Evolutionary conservation across 495 filamentous ascomycete genomes (phyloP).

Genomic region (Daldinia grandis): DNA sequence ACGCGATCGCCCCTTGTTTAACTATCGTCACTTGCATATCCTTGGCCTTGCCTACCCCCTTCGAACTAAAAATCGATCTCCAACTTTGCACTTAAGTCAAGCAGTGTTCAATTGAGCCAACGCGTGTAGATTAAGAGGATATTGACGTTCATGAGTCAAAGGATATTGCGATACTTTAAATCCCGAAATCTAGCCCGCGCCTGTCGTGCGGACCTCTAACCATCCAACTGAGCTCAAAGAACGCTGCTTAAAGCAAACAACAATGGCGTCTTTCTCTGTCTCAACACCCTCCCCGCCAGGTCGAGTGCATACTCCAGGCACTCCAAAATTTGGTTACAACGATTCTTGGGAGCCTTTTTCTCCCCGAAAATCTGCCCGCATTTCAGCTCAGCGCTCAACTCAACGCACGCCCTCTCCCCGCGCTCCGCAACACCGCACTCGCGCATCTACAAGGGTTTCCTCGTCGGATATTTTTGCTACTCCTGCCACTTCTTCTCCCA

Average conservation of each 20-base stretch:
- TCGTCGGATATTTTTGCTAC: conserved; percentile 49
- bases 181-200: background rate
- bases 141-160: background rate
- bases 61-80: background rate
- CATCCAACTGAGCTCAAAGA: background rate
- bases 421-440: conserved; percentile 46
- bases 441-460: conserved; percentile 44
- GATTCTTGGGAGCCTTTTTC: conserved; percentile 77
- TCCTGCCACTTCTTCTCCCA: conserved; percentile 61
- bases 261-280: conserved; percentile 46
- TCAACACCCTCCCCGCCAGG: conserved; percentile 71
- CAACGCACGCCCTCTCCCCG: conserved; percentile 57
- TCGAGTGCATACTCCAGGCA: conserved; percentile 70
- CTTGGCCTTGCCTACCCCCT: background rate
- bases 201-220: background rate
- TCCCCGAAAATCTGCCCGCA: conserved; percentile 65
- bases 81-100: background rate
- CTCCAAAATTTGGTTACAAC: conserved; percentile 75
- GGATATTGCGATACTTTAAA: background rate
- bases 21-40: background rate
- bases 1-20: background rate
- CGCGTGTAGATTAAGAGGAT: background rate
- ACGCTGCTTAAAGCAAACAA: conserved; percentile 1
- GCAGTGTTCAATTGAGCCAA: background rate
- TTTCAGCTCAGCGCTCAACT: conserved; percentile 52